Evolutionary conservation across 352 stramenopile species (phyloP).

Genomic region (Elongisporangium senticosum): DNA sequence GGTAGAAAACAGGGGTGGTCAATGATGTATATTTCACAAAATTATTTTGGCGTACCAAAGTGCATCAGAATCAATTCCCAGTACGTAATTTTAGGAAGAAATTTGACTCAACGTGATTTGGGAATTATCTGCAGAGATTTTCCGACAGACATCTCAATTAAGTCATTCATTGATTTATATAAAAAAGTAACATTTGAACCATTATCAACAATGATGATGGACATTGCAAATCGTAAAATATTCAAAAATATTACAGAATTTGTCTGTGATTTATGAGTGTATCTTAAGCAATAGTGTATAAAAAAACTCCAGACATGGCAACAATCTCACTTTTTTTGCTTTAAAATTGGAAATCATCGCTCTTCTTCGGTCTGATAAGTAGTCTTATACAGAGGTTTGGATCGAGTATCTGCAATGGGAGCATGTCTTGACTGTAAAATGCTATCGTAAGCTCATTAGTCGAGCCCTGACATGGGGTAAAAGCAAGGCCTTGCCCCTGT

Average conservation of each 20-base stretch:
- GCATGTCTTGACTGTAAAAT: constrained; percentile 12
- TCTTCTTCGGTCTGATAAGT: constrained; percentile 14
- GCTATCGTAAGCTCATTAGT: constrained; percentile 6
- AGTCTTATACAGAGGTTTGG: constrained; percentile 14
- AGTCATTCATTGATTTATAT: constrained; percentile 6
- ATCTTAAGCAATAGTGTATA: too few relatives aligned
- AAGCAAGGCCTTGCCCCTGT: constrained; percentile 9
- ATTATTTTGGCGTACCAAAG: constrained; percentile 11
- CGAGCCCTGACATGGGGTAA: constrained; percentile 6
- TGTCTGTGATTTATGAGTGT: constrained; percentile 14
- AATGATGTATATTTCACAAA: constrained; percentile 14
- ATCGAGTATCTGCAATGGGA: constrained; percentile 9
- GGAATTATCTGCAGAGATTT: constrained; percentile 9
- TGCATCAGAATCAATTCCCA: constrained; percentile 12
- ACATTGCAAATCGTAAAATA: constrained; percentile 16
- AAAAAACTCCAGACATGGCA: not conserved
- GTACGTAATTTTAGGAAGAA: constrained; percentile 8
- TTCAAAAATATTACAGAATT: constrained; percentile 12
- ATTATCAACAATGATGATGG: constrained; percentile 13
- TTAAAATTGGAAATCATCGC: not conserved
- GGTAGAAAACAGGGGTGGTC: constrained; percentile 6
- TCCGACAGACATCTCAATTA: not conserved
- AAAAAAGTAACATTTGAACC: constrained; percentile 8
- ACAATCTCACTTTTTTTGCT: too few relatives aligned
- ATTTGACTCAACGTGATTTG: constrained; percentile 11